Percentiles rank a stretch among this genome's conserved stretches.
Conservation (phyloP, 306 rosid species). For the Echinosophora koreensis region DNA sequence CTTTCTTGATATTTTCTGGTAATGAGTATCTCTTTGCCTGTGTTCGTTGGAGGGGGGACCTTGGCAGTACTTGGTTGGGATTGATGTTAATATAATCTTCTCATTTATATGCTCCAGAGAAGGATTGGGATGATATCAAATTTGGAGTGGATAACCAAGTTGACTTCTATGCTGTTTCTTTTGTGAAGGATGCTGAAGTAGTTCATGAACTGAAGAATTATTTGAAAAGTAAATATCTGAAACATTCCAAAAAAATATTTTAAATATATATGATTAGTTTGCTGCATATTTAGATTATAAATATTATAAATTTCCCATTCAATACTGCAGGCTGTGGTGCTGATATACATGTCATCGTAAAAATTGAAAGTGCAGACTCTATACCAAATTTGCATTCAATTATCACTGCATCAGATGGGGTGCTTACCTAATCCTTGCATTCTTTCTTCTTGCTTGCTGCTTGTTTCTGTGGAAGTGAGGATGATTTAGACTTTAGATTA, state of each 20-base stretch:
- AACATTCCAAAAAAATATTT: not conserved
- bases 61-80: too few species aligned
- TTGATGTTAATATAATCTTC: conserved; percentile 25
- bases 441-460: conserved; percentile 30
- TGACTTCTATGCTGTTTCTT: conserved; percentile 99
- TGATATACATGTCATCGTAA: conserved; percentile 94
- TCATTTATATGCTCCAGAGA: conserved; percentile 71
- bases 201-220: conserved; percentile 93
- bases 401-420: conserved; percentile 75
- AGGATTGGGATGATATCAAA: conserved; percentile 99
- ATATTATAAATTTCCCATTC: conserved; percentile 38
- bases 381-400: conserved; percentile 93
- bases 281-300: conserved; percentile 18
- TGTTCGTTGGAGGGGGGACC: not conserved
- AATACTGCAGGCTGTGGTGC: conserved; percentile 73
- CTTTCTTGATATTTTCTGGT: conserved; percentile 15
- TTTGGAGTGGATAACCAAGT: conserved; percentile 97
- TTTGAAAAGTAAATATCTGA: conserved; percentile 68
- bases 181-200: conserved; percentile 96
- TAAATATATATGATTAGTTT: conserved; percentile 16
- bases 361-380: conserved; percentile 97
- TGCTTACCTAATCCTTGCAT: conserved; percentile 44
- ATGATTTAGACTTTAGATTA: not conserved
- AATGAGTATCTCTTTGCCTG: not conserved
- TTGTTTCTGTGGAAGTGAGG: conserved; percentile 11